Conservation (phyloP, 23 red algal species). For the Gracilaria gracilis region DNA sequence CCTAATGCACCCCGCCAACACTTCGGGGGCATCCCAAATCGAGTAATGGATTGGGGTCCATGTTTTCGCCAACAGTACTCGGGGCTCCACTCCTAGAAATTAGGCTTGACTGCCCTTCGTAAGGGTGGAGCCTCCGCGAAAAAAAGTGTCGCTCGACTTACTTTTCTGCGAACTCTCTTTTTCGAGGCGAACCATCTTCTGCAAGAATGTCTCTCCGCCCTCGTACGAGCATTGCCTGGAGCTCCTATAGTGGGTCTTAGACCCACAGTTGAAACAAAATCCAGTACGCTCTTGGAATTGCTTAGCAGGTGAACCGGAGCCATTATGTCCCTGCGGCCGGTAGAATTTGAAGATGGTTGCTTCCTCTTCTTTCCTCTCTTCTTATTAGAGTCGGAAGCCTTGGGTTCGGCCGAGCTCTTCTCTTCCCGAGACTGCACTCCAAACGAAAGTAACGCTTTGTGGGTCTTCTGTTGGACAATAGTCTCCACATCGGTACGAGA, state of each 20-base stretch:
- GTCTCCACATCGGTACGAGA: neutral
- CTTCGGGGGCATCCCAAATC: conserved; percentile 9
- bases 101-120: neutral
- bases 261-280: conserved; percentile 16
- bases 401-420: no score
- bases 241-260: neutral
- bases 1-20: conserved; percentile 18
- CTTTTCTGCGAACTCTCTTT: neutral
- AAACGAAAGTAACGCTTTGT: neutral
- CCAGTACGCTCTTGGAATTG: neutral
- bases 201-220: neutral
- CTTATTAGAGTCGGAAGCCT: neutral
- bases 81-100: neutral
- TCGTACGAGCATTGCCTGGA: neutral
- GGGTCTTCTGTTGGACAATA: neutral
- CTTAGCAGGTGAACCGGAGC: neutral
- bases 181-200: neutral
- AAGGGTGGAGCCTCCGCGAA: conserved; percentile 46
- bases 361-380: neutral
- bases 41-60: neutral
- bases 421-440: no score
- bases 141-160: neutral
- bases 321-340: neutral
- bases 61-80: no score
- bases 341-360: no score